Base-by-base conservation (phyloP, 2,329 filamentous ascomycete genomes). In the Leptoxyphium fumago region DNA sequence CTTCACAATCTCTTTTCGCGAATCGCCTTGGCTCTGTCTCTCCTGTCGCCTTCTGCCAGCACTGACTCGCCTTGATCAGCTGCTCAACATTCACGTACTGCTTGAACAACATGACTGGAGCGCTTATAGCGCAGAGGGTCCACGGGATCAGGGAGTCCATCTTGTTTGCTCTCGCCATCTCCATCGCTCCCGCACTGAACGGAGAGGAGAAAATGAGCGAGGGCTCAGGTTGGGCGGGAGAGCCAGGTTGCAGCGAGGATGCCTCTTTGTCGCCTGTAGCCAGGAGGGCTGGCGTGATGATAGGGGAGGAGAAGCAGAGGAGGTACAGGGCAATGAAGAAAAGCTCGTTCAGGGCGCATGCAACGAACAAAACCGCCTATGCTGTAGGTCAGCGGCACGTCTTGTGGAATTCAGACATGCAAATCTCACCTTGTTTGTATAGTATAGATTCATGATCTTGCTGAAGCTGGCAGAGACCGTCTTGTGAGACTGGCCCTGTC, bases 271-370 rank as follows among this genome's bases (percentile, higher is more conserved):
- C 46, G 55, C 77, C 69, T 49, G 81, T 57, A 47, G 68, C 65
- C 45, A 81, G 78, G 43, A 96, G 81, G 46, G 85, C 85, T 1
- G 91, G 89, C 1, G 86, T 91, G 44, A 96, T 77, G 32, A 80
- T 76, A 2, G 89, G 89, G 45, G 85, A 94, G 46, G 84, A 93
- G 73, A 98, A 98, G 56, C 88, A 95, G 47, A 98, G 81, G 43
- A 98, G 82, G 69, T 98, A 98, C 49, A 98, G 78, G 28, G 86
- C 88, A 61, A 98, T 95, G 73, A 98, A 98, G 74, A 95, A 98
- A 51, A 88, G 68, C 67, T 98, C 91, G 64, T 98, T 98, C 52
- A 94, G 68, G 46, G 78, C 74, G 71, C 91, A 98, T 66, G 86
- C 84, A 49, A 85, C 66, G 69, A 98, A 98, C 38, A 98, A 74